Evolutionary conservation across 2,329 filamentous ascomycete species (phyloP), one percentile per base, ranked within the genome.

Genomic region (Meredithiella fracta): DNA sequence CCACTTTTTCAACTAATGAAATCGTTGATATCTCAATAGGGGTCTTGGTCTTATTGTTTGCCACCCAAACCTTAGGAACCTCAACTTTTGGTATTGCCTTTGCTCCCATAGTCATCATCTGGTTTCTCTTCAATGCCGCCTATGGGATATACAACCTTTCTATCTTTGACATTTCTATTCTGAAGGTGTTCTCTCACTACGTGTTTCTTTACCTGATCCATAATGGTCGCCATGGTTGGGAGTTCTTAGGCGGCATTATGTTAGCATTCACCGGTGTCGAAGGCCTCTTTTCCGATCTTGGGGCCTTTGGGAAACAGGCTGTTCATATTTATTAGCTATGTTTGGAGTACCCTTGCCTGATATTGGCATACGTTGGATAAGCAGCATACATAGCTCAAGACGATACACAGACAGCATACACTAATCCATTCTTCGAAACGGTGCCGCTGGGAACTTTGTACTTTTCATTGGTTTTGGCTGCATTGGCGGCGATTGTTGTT

Each of bases 181-280:
- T 79, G 26, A 72, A 74, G 62, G 77, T 77, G 0, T 80, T 80
- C 60, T 76, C 69, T 40, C 76, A 74, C 59, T 83, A 75, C 58
- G 80, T 79, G 2, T 77, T 82, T 56, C 64, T 70, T 2, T 86
- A 80, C 63, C 72, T 86, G 40, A 65, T 76, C 20, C 72, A 77
- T 14, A 79, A 83, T 62, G 72, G 73, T 54, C 71, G 75, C 2
- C 70, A 75, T 3, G 82, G 79, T 0, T 86, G 82, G 82, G 72
- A 70, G 58, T 77, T 75, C 58, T 71, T 86, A 1, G 82, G 81
- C n/a, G 85, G 85, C 3, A 77, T 89, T 20, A 67, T 90, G 1
- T 74, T 90, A 8, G 77, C 81, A 2, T 89, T 90, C 62, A 89
- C 85, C 1, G 85, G 82, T 17, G 82, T 86, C n/a, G 85, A 89